phyloP scores from a whole-genome alignment of 2,329 filamentous ascomycete species.

The Clonostachys rosea region DNA sequence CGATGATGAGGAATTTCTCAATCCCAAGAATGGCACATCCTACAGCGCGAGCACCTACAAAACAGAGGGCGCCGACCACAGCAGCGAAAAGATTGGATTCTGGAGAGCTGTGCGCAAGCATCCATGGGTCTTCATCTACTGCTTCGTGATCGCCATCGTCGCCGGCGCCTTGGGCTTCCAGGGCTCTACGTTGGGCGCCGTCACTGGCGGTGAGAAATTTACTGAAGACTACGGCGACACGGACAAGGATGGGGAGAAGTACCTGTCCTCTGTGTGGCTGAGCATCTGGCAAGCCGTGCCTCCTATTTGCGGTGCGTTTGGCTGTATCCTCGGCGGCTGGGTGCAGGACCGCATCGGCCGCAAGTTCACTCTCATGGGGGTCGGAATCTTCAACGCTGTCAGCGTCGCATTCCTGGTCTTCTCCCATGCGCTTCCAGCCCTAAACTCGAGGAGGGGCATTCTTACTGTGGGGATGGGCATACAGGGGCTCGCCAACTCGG shows the following conservation, averaged over 20 bases:
- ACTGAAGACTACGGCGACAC: conserved; percentile 7
- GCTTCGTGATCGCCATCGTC: background rate
- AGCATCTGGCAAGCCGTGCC: conserved; percentile 6
- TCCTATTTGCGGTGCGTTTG: conserved; percentile 6
- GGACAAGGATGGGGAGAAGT: conserved; percentile 1
- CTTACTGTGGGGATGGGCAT: conserved; percentile 14
- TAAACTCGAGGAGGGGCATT: conserved; percentile 8
- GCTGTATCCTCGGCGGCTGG: conserved; percentile 6
- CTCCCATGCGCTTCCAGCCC: conserved; percentile 1
- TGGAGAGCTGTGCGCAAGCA: background rate
- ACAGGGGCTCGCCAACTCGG: conserved; percentile 16
- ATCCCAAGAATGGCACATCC: too few relatives aligned
- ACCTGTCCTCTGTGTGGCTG: conserved; percentile 6
- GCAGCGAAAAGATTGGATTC: too few relatives aligned
- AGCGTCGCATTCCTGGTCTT: conserved; percentile 7
- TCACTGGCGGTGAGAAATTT: conserved; percentile 5
- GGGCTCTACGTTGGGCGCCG: conserved; percentile 4
- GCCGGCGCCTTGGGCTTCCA: conserved; percentile 3
- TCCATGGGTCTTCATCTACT: conserved; percentile 5
- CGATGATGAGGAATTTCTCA: too few relatives aligned
- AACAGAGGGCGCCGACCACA: too few relatives aligned
- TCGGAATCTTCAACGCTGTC: conserved; percentile 3
- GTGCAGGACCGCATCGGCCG: conserved; percentile 6
- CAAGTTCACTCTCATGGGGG: conserved; percentile 2
- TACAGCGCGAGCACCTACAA: too few relatives aligned